Percentiles rank a stretch among this genome's conserved stretches.
Conservation (phyloP, 306 rosid species). For the Medicago ruthenica region DNA sequence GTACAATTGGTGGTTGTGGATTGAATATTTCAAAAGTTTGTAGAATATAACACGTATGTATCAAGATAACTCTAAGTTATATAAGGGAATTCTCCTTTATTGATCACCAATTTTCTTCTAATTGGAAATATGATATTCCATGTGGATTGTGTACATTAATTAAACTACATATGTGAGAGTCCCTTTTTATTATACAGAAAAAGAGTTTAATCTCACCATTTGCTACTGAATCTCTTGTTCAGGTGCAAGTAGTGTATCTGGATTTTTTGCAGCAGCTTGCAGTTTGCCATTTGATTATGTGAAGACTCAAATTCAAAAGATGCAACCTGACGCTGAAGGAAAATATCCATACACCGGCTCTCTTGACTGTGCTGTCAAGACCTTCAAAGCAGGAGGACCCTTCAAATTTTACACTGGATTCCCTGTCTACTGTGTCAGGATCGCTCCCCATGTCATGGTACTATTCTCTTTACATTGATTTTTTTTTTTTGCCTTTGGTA, state of each 20-base stretch:
- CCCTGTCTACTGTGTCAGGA: constrained; percentile 92
- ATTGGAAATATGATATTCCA: neutral
- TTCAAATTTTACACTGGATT: constrained; percentile 89
- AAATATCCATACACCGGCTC: constrained; percentile 92
- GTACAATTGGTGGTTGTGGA: neutral
- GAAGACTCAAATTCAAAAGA: constrained; percentile 96
- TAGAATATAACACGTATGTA: neutral
- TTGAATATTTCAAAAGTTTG: constrained; percentile 4
- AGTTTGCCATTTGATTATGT: constrained; percentile 97
- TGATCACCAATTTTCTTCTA: constrained; percentile 7
- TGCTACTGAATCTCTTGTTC: constrained; percentile 28
- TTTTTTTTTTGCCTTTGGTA: neutral
- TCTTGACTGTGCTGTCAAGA: constrained; percentile 76
- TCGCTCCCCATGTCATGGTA: constrained; percentile 99
- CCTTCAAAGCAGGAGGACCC: constrained; percentile 85
- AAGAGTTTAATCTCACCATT: constrained; percentile 20
- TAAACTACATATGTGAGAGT: neutral
- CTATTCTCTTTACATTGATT: neutral
- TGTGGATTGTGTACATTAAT: neutral
- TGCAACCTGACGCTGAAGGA: constrained; percentile 96
- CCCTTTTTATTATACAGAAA: neutral
- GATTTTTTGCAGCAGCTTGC: constrained; percentile 94
- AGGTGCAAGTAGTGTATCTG: constrained; percentile 94
- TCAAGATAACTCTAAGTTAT: neutral
- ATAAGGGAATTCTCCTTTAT: neutral